These are phyloP conservation scores for Voacanga thouarsii DNA, from an alignment of 257 asterid genomes.

Conservation along the genomic window DNA sequence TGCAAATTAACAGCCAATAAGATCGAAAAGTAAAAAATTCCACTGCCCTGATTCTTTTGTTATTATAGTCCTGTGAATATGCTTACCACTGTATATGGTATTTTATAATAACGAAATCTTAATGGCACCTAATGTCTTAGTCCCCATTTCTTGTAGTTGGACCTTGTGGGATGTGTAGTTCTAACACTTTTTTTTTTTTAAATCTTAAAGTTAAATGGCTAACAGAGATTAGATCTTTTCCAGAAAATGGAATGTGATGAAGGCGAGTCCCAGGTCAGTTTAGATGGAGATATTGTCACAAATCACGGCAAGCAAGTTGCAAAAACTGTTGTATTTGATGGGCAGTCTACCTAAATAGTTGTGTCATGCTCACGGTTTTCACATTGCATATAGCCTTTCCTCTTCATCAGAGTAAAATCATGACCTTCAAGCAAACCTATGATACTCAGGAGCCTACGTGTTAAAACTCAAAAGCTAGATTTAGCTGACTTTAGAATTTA, in stretches of 20 bases:
- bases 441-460: background rate
- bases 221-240: slow-evolving; percentile 7
- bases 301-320: slow-evolving; percentile 15
- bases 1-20: slow-evolving; percentile 29
- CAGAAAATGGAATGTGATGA: slow-evolving; percentile 20
- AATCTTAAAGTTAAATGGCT: slow-evolving; percentile 5
- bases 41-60: slow-evolving; percentile 22
- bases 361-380: background rate
- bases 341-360: background rate
- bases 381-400: background rate
- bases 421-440: background rate
- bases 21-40: slow-evolving; percentile 17
- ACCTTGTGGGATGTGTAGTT: slow-evolving; percentile 9
- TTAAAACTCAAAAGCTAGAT: no score
- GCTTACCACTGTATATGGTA: slow-evolving; percentile 12
- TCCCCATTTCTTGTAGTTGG: slow-evolving; percentile 10
- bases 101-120: slow-evolving; percentile 6
- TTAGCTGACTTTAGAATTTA: no score
- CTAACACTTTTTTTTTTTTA: background rate
- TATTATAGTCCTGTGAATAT: slow-evolving; percentile 14
- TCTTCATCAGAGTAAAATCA: background rate
- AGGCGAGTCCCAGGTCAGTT: slow-evolving; percentile 4
- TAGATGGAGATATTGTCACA: slow-evolving; percentile 13
- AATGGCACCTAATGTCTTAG: slow-evolving; percentile 14
- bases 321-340: background rate